phyloP scores from a whole-genome alignment of 768 basidiomycete species.

The Suillus sp. region DNA sequence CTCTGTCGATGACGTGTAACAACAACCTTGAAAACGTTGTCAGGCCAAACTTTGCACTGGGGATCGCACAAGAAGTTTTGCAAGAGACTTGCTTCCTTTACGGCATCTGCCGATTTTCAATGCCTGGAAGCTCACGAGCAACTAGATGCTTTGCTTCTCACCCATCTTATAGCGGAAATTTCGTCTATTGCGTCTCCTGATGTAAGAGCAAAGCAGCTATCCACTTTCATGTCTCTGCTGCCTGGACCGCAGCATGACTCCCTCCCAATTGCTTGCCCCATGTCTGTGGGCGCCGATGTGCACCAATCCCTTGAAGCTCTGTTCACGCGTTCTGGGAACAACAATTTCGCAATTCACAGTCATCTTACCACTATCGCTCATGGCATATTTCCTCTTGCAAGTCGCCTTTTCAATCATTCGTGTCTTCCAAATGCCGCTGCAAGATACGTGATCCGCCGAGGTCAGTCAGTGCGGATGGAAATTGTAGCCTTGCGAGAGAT shows the following conservation, averaged over 20 bases:
- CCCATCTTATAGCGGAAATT: slow-evolving; percentile 55
- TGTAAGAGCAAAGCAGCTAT: slow-evolving; percentile 30
- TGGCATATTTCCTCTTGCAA: slow-evolving; percentile 76
- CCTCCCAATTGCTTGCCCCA: slow-evolving; percentile 37
- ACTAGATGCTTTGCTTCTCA: slow-evolving; percentile 64
- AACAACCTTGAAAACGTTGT: slow-evolving; percentile 15
- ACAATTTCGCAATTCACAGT: slow-evolving; percentile 78
- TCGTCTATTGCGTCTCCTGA: slow-evolving; percentile 20
- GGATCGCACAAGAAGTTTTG: slow-evolving; percentile 68
- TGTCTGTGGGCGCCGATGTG: slow-evolving; percentile 29
- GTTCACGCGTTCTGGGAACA: slow-evolving; percentile 72
- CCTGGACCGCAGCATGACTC: slow-evolving; percentile 38
- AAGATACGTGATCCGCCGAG: slow-evolving; percentile 51
- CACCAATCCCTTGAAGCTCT: slow-evolving; percentile 32
- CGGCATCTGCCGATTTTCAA: slow-evolving; percentile 47
- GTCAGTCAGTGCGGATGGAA: slow-evolving; percentile 54
- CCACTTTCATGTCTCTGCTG: slow-evolving; percentile 46
- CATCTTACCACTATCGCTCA: slow-evolving; percentile 71
- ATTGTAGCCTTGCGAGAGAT: slow-evolving; percentile 66
- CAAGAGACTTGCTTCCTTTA: slow-evolving; percentile 52
- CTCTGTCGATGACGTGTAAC: slow-evolving; percentile 9
- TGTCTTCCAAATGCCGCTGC: slow-evolving; percentile 73
- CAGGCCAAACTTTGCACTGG: slow-evolving; percentile 77
- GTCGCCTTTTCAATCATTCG: slow-evolving; percentile 82
- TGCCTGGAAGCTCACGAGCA: slow-evolving; percentile 53